These are phyloP conservation scores for Pseudogymnoascus sp. DNA, from an alignment of 2,329 filamentous ascomycete species.

Conservation along the genomic window DNA sequence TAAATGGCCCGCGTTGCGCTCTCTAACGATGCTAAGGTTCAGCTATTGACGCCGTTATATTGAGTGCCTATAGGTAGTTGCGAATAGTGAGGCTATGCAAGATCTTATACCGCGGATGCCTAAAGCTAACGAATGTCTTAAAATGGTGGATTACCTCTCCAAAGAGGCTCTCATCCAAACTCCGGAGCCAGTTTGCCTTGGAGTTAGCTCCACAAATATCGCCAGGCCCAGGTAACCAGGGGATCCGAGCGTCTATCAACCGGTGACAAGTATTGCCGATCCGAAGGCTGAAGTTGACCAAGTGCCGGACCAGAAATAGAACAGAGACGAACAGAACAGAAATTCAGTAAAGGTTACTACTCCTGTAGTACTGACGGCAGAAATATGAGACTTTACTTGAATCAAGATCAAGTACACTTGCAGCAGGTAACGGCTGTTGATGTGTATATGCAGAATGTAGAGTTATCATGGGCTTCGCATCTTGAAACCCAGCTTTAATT, in stretches of 20 bases:
- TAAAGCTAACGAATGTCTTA: conserved; percentile 3
- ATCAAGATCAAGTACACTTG: not conserved
- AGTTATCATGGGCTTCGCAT: not conserved
- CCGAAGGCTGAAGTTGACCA: not conserved
- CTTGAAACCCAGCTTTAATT: not conserved
- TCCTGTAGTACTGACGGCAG: not conserved
- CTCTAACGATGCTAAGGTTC: conserved; percentile 1
- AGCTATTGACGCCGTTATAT: conserved; percentile 2
- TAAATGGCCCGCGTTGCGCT: not conserved
- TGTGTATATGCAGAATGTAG: not conserved
- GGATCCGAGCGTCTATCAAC: not conserved
- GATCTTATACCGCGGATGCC: not conserved
- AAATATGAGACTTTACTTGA: not conserved
- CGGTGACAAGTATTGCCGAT: not conserved
- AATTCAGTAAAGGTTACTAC: not conserved
- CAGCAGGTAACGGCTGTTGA: not conserved
- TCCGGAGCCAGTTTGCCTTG: not conserved
- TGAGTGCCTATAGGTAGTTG: not conserved
- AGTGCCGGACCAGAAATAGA: not conserved
- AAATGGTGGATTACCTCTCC: not conserved
- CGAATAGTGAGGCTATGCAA: not conserved
- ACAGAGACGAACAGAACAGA: not conserved
- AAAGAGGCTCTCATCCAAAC: conserved; percentile 1
- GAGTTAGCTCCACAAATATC: conserved; percentile 2
- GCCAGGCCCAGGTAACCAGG: conserved; percentile 1